Evolutionary conservation across 768 basidiomycete species (phyloP), one percentile per base, ranked within the genome.

Genomic region (Lactifluus hygrophoroides): DNA sequence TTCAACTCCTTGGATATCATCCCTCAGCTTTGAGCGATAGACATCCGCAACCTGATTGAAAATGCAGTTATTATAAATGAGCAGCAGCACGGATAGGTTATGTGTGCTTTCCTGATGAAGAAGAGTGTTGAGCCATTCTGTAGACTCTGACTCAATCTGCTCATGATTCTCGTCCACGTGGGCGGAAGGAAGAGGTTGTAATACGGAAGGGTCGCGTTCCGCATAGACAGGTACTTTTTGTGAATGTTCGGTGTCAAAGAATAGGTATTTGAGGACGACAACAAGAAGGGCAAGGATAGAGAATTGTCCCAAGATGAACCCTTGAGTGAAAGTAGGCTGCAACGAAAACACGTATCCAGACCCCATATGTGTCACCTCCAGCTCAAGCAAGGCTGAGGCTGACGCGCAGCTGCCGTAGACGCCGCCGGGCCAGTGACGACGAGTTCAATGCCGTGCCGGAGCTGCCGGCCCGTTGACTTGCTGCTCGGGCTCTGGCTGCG

Each of bases 311-410:
- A 97, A 73, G 38, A 99, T 76, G 35, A 99, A 81, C 16, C 95
- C 95, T 69, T 97, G 94, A 0, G 94, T 96, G 73, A 99, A 99
- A 1, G 91, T 94, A 21, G 88, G 90, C 65, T 88, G 83, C 43
- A 90, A 75, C 35, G 85, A 84, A 65, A 89, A 80, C 48, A 90
- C 69, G 72, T 84, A 85, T 68, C 79, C 82, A 65, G 69, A 56
- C 3, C 58, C 48, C 54, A 60, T 56, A 47, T 56, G 55, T 38
- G 35, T 51, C 25, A n/a, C 35, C 48, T 49, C 32, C 4, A 21
- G 32, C 17, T 48, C 32, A 11, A 50, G 8, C 1, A 35, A 35
- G n/a, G 42, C n/a, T 43, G 32, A 32, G 32, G 32, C 10, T 32
- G 21, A 43, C 42, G 42, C 19, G 42, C 11, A 11, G 35, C 11